Evolutionary conservation across 805 yeast genomes (phyloP), one percentile per base, ranked within the genome.

Genomic region (Wickerhamomyces chaumierensis): DNA sequence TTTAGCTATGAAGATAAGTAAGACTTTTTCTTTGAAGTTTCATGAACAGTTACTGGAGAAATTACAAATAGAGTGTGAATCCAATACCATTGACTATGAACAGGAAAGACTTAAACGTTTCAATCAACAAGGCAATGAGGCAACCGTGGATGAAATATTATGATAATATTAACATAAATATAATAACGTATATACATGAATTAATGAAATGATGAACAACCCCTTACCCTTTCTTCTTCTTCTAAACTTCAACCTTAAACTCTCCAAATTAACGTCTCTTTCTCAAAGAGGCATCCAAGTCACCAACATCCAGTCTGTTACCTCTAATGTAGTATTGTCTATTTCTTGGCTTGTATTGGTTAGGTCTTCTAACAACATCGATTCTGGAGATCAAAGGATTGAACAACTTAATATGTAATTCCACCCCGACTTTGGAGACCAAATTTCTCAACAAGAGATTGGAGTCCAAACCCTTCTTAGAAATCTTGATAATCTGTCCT

Each of bases 271-370:
- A 44, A 40, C 36, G 36, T 39, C 40, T 46, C 33, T 54, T 61
- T 44, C 62, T 62, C 47, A 62, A 42, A 40, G 57, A 57, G 16
- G 65, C 61, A 51, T 76, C 83, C 43, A 81, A 58, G 55, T 81
- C 87, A 45, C 77, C 80, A 36, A 80, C 88, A 59, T 84, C 94
- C 58, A 78, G 63, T 54, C 75, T 78, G 37, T 80, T 69, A 59
- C 73, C 81, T 65, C 96, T 81, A 55, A 92, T 81, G 62, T 85
- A 92, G 69, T 81, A 88, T 51, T 86, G 90, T 68, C 85, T 90
- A 62, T 77, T 75, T 73, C 95, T 77, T 45, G 71, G 68, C 67
- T 81, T 75, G 60, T 85, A 78, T 53, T 71, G 73, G 45, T 63
- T 60, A 31, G 94, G 90, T 60, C 79, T 79, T 60, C 82, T 72